Evolutionary conservation across 2,329 filamentous ascomycete species (phyloP).

Genomic region (Diaporthe vaccinii): DNA sequence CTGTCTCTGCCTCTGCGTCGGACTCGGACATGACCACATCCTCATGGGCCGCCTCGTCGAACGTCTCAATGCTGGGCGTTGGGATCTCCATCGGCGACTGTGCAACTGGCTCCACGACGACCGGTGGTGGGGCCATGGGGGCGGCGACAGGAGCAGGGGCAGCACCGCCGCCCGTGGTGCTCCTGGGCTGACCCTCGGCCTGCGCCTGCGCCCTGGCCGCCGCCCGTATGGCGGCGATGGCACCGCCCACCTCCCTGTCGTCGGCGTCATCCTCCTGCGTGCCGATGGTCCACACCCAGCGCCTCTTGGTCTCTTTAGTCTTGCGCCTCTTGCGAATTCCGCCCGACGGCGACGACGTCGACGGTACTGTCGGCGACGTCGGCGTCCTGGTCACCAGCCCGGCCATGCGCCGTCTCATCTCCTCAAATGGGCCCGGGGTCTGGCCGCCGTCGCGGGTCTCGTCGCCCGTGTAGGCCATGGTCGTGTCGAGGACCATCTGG

Average conservation of each 20-base stretch:
- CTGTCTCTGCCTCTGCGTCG: constrained; percentile 54
- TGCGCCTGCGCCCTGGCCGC: constrained; percentile 35
- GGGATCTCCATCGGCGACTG: constrained; percentile 49
- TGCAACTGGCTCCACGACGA: constrained; percentile 39
- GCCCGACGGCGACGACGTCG: constrained; percentile 39
- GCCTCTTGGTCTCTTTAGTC: constrained; percentile 70
- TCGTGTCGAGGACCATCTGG: constrained; percentile 61
- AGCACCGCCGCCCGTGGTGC: not conserved
- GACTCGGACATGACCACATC: constrained; percentile 65
- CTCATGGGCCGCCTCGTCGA: constrained; percentile 46
- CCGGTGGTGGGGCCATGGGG: not conserved
- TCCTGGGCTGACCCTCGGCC: constrained; percentile 46
- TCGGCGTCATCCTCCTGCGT: constrained; percentile 61
- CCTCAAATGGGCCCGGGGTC: constrained; percentile 74
- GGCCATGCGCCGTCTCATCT: constrained; percentile 71
- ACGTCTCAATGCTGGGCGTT: constrained; percentile 58
- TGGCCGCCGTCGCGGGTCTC: constrained; percentile 72
- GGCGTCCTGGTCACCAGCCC: constrained; percentile 59
- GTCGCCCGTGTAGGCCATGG: constrained; percentile 65
- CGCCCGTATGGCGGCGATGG: constrained; percentile 56
- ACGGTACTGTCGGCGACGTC: constrained; percentile 53
- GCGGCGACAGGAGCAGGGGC: not conserved
- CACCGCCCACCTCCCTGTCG: constrained; percentile 58
- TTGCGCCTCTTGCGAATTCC: constrained; percentile 68
- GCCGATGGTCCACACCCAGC: constrained; percentile 77